Conservation (phyloP, 148 eudicot species). For the Mesembryanthemum crystallinum region DNA sequence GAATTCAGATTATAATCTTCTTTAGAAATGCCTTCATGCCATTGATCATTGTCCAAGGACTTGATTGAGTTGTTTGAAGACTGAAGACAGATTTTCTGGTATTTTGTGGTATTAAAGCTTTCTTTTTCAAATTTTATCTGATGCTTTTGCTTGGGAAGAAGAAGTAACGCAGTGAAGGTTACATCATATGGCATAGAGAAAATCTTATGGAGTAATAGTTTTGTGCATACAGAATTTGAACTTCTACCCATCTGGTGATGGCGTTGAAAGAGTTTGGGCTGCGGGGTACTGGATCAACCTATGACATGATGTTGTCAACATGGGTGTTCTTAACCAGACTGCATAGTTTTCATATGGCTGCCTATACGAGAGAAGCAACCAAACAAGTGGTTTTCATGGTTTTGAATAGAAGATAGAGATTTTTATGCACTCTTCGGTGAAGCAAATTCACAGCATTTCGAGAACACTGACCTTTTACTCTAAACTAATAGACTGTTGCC, state of each 20-base stretch:
- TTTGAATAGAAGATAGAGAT: conserved; percentile 4
- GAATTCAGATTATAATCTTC: not conserved
- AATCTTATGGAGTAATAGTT: not conserved
- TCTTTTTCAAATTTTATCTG: not conserved
- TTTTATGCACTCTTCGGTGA: conserved; percentile 45
- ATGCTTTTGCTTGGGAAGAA: conserved; percentile 1
- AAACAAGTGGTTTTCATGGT: not conserved
- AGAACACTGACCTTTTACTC: conserved; percentile 46
- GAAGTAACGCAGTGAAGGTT: not conserved
- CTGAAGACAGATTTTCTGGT: not conserved
- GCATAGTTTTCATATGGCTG: not conserved
- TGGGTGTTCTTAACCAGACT: conserved; percentile 13
- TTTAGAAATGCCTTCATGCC: not conserved
- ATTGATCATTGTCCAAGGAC: not conserved
- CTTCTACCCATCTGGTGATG: not conserved
- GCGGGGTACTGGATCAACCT: not conserved
- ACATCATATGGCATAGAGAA: not conserved
- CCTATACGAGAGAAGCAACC: not conserved
- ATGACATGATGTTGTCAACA: conserved; percentile 9
- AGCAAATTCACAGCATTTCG: conserved; percentile 23
- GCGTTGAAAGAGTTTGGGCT: not conserved
- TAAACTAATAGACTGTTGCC: conserved; percentile 43
- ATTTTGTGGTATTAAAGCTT: not conserved
- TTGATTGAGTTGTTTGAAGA: not conserved
- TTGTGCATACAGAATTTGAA: conserved; percentile 17